Percentiles rank a stretch among this genome's conserved stretches.
Conservation (phyloP, 176 grass and related monocot genomes). For the Triticum monococcum region DNA sequence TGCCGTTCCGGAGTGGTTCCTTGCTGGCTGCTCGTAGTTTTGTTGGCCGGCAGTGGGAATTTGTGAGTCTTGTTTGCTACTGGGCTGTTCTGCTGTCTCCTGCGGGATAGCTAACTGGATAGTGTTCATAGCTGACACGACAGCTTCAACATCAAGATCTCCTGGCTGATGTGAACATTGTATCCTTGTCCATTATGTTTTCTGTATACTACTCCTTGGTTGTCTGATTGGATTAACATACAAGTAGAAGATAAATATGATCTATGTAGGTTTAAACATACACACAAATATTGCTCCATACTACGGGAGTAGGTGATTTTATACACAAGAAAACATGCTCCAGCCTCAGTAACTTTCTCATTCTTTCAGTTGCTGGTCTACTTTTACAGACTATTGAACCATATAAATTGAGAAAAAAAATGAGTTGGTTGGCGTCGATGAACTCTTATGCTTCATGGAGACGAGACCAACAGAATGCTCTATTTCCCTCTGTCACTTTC, state of each 20-base stretch:
- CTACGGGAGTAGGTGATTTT: neutral
- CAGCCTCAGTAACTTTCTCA: neutral
- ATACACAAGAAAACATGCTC: neutral
- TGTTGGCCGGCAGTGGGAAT: neutral
- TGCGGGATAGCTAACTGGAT: neutral
- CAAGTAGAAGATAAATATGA: neutral
- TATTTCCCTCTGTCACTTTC: neutral
- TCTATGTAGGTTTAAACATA: neutral
- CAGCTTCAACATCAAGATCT: neutral
- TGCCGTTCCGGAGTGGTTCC: neutral
- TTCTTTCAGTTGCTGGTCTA: neutral
- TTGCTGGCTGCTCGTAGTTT: neutral
- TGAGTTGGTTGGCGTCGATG: neutral
- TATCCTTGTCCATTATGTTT: neutral
- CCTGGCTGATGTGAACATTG: neutral
- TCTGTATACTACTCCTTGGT: neutral
- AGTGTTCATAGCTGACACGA: neutral
- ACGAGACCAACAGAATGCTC: neutral
- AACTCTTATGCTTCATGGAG: neutral
- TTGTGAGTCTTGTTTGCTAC: neutral
- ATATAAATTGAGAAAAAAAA: neutral
- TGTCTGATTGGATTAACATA: neutral
- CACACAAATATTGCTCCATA: neutral
- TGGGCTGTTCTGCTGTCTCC: neutral
- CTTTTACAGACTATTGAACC: neutral